phyloP scores from a whole-genome alignment of 352 stramenopile species.

The Globisporangium splendens region DNA sequence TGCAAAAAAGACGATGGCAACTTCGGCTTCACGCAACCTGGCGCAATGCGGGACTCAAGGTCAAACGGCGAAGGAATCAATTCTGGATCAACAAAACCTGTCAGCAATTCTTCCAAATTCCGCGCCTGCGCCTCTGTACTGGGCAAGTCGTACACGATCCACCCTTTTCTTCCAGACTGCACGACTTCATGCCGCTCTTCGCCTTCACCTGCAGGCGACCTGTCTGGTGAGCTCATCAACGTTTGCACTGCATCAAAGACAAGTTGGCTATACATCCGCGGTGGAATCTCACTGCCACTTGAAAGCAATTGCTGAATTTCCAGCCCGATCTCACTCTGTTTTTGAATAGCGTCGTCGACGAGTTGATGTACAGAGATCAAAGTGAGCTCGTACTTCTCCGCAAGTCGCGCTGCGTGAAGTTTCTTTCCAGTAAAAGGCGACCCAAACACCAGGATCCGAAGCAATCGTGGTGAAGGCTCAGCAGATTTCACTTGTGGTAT shows the following conservation, averaged over 20 bases:
- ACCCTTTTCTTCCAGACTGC: slow-evolving; percentile 27
- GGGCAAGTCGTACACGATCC: slow-evolving; percentile 67
- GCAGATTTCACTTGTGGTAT: no score
- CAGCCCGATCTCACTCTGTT: slow-evolving; percentile 25
- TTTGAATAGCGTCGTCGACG: slow-evolving; percentile 27
- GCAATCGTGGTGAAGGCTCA: slow-evolving; percentile 3
- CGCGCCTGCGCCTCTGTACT: slow-evolving; percentile 35
- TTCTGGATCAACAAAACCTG: slow-evolving; percentile 43
- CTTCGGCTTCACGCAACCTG: slow-evolving; percentile 25
- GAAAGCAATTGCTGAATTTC: slow-evolving; percentile 24
- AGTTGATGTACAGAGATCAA: slow-evolving; percentile 50
- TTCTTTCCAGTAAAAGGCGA: slow-evolving; percentile 61
- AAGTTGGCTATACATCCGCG: slow-evolving; percentile 51
- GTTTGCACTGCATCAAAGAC: slow-evolving; percentile 33
- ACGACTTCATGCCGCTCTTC: neutral
- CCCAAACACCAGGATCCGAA: slow-evolving; percentile 59
- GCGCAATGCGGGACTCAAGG: slow-evolving; percentile 51
- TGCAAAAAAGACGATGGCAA: slow-evolving; percentile 46
- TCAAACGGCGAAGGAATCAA: slow-evolving; percentile 44
- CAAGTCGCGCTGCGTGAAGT: slow-evolving; percentile 46
- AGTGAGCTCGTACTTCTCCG: slow-evolving; percentile 43
- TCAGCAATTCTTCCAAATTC: slow-evolving; percentile 54
- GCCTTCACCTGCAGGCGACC: neutral
- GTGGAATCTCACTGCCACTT: slow-evolving; percentile 37
- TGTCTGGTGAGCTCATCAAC: slow-evolving; percentile 12